Evolutionary conservation across 2,329 filamentous ascomycete species (phyloP).

Genomic region (Paraphaeosphaeria minitans): DNA sequence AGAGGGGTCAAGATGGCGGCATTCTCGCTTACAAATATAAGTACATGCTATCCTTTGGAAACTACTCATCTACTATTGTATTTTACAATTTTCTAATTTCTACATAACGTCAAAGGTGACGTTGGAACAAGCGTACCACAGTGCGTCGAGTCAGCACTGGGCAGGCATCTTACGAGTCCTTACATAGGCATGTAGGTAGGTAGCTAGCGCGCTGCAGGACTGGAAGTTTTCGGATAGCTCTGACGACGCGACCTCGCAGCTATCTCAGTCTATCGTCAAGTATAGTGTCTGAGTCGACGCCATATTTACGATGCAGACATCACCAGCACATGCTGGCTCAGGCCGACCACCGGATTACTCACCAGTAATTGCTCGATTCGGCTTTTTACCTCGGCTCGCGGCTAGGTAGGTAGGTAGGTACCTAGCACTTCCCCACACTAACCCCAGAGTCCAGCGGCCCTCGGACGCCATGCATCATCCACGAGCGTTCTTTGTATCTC

Average conservation of each 20-base stretch:
- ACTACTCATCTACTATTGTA: too few relatives aligned
- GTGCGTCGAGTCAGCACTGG: not conserved
- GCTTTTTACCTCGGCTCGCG: constrained; percentile 34
- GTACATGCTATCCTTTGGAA: too few relatives aligned
- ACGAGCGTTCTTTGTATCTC: not conserved
- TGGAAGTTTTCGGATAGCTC: not conserved
- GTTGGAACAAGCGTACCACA: too few relatives aligned
- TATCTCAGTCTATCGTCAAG: not conserved
- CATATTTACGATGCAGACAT: not conserved
- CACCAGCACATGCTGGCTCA: not conserved
- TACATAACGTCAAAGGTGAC: too few relatives aligned
- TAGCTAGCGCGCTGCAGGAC: not conserved
- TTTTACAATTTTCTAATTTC: too few relatives aligned
- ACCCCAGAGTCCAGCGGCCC: constrained; percentile 12
- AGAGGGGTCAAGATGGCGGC: not conserved
- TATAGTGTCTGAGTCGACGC: not conserved
- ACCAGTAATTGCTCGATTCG: constrained; percentile 16
- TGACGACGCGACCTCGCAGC: not conserved
- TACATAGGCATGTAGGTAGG: not conserved
- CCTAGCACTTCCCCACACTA: constrained; percentile 35
- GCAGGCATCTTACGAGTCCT: not conserved
- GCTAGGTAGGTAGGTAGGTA: too few relatives aligned
- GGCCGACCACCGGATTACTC: constrained; percentile 17
- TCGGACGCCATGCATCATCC: not conserved
- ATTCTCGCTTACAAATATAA: too few relatives aligned